Evolutionary conservation across 2,329 filamentous ascomycete species (phyloP), one percentile per base, ranked within the genome.

Genomic region (Trichoderma atroviride): DNA sequence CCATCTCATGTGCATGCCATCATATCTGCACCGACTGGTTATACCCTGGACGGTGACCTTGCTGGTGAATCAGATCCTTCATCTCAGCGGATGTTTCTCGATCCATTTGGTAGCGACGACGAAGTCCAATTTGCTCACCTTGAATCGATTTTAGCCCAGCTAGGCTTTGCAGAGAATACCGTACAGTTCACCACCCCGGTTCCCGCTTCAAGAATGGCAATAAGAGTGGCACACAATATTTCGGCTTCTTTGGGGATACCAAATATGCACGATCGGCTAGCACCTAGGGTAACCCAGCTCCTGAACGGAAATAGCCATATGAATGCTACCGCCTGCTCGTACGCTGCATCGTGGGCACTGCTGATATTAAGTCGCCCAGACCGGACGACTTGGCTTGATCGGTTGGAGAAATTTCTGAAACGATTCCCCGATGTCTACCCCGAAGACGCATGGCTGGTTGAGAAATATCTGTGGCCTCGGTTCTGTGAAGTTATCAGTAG

Each of bases 1-100:
- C 93, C 95, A 4, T 92, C 89, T 72, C 94, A 97, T 76, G 92
- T 97, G 16, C 91, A 97, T 76, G 92, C 89, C 22, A 89, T 96
- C 64, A 88, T 98, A 14, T 84, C 87, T 62, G 86, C 91, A 5
- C 84, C 86, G 0, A 77, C 81, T 0, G 88, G 88, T 2, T 78
- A 86, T 74, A 88, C 89, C 37, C 80, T 94, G 61, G 87, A 93
- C 76, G 88, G 82, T 24, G 73, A 74, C 14, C 74, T 74, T 31
- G 69, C 81, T 7, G 74, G 78, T 9, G 50, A 43, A 19, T 22
- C 22, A 19, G 79, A 84, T 59, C 81, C 82, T 16, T 69, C 73
- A 5, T 70, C 72, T 14, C 73, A 77, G 57, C 74, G 84, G 58
- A 95, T 97, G 87, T 96, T 93, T 76, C 84, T 97, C 72, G 93